Percentiles rank a stretch among this genome's conserved stretches.
Conservation (phyloP, 257 asterid species). For the Buddleja alternifolia region DNA sequence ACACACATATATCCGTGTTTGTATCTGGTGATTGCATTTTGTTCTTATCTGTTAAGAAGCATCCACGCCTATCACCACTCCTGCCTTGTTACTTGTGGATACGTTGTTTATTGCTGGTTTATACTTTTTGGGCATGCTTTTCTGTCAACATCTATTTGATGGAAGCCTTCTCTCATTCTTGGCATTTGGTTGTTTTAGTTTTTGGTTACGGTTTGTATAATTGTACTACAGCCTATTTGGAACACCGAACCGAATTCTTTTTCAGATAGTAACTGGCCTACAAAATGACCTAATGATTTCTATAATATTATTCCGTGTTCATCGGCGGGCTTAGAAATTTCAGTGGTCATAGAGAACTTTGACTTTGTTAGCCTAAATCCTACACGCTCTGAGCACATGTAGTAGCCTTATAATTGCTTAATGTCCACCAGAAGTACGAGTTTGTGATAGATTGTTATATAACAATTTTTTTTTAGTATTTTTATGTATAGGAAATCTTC, state of each 20-base stretch:
- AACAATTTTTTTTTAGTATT: background rate
- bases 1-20: background rate
- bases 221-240: background rate
- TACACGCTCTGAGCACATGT: background rate
- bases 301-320: background rate
- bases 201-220: background rate
- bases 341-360: background rate
- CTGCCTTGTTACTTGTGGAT: slow-evolving; percentile 13
- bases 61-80: background rate
- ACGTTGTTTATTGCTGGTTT: background rate
- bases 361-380: background rate
- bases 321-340: background rate
- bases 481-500: background rate
- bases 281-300: background rate
- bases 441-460: background rate
- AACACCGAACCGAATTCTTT: too few relatives aligned
- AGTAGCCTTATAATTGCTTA: slow-evolving; percentile 5
- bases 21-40: too few relatives aligned
- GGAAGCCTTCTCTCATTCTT: background rate
- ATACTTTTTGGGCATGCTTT: background rate
- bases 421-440: background rate
- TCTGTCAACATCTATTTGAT: background rate
- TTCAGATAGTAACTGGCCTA: background rate
- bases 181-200: background rate
- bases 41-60: background rate